A percentile compares a stretch with the other conserved stretches of the same genome.
Conservation (phyloP, 2,329 filamentous ascomycete genomes). For the Penicillium olsonii region DNA sequence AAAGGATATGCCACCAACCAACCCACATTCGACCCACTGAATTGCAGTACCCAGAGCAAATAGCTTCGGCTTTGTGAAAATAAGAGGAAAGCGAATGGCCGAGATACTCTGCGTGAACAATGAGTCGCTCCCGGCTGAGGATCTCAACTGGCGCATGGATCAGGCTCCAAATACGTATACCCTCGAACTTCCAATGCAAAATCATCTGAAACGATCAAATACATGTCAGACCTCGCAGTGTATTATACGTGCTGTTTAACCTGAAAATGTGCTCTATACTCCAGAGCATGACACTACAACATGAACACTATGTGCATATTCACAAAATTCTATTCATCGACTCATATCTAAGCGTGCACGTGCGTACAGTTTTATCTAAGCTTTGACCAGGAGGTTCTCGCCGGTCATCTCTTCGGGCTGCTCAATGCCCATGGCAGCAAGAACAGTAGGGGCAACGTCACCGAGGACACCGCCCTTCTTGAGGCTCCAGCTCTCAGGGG, state of each 20-base stretch:
- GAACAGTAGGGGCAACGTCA: constrained; percentile 92
- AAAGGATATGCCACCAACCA: constrained; percentile 2
- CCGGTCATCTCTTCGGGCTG: constrained; percentile 94
- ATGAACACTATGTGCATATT: constrained; percentile 21
- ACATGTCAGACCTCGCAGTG: not conserved
- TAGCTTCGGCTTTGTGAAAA: not conserved
- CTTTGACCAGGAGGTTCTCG: constrained; percentile 76
- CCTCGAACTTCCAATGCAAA: constrained; percentile 13
- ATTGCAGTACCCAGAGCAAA: not conserved
- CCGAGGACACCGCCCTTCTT: constrained; percentile 87
- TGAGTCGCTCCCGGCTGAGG: not conserved
- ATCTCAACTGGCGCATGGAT: constrained; percentile 2
- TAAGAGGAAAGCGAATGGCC: not conserved
- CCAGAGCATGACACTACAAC: not conserved
- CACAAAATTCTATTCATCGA: constrained; percentile 24
- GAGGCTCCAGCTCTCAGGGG: constrained; percentile 84
- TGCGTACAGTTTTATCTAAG: constrained; percentile 31
- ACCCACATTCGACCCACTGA: not conserved
- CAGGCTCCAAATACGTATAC: constrained; percentile 16
- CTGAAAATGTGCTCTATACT: not conserved
- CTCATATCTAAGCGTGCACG: constrained; percentile 21
- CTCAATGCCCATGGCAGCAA: constrained; percentile 86
- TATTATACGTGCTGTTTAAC: not conserved
- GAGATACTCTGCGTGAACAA: not conserved
- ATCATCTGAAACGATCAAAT: not conserved